These are phyloP conservation scores for Euryodendron excelsum DNA, from an alignment of 148 eudicot species.

Conservation along the genomic window DNA sequence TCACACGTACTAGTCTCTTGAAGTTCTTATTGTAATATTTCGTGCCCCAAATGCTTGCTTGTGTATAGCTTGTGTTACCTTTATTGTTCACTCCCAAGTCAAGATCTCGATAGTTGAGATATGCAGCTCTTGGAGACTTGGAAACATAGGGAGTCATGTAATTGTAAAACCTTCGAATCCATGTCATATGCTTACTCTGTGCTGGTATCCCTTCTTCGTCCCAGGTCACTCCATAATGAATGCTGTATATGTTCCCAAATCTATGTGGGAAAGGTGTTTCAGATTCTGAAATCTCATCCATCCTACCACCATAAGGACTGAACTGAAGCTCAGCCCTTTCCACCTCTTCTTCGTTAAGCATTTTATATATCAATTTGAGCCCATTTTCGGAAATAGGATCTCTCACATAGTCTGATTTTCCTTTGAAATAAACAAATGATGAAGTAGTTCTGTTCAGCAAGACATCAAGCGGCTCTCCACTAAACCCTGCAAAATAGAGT, in stretches of 20 bases:
- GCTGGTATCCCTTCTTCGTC: background rate
- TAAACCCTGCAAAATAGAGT: background rate
- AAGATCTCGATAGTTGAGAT: conserved; percentile 14
- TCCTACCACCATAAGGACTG: background rate
- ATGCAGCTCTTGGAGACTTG: background rate
- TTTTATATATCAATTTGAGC: background rate
- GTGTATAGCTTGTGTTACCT: background rate
- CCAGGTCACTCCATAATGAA: background rate
- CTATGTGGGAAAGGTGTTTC: conserved; percentile 1
- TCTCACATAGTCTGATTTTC: background rate
- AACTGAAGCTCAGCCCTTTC: background rate
- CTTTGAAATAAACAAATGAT: background rate
- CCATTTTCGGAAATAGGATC: background rate
- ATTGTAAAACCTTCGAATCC: background rate
- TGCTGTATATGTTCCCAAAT: background rate
- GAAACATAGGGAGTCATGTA: conserved; percentile 3
- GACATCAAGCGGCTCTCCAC: background rate
- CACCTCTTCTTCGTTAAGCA: background rate
- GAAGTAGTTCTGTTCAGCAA: background rate
- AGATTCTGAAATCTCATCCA: background rate
- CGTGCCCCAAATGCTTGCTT: conserved; percentile 13
- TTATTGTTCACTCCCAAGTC: conserved; percentile 5
- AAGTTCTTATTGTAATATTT: conserved; percentile 20
- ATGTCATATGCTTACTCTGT: background rate
- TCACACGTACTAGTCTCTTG: conserved; percentile 9